Evolutionary conservation across 208 protist genomes (phyloP).

Genomic region (Trypanosomatidae sp.): DNA sequence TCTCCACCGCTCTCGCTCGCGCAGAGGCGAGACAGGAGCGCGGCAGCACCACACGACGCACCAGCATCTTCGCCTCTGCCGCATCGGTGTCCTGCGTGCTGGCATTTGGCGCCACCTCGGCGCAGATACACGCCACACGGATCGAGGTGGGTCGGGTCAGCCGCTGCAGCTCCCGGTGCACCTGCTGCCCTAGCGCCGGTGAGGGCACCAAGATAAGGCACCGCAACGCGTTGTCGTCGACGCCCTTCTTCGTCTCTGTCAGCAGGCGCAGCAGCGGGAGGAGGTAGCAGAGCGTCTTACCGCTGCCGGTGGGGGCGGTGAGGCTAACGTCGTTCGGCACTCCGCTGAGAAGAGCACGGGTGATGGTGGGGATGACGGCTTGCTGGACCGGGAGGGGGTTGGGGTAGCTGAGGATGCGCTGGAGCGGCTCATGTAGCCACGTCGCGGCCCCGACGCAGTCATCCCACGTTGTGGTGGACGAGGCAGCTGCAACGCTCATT

Average conservation of each 20-base stretch:
- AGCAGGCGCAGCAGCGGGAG: constrained; percentile 75
- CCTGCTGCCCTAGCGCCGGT: constrained; percentile 77
- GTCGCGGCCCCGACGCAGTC: constrained; percentile 14
- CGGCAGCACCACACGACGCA: constrained; percentile 41
- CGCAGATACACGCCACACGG: constrained; percentile 55
- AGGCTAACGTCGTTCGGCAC: constrained; percentile 89
- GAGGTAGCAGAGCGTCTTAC: constrained; percentile 91
- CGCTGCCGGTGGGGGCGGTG: constrained; percentile 88
- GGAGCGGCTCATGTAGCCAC: constrained; percentile 67
- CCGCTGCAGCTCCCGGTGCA: constrained; percentile 59
- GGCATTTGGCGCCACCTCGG: constrained; percentile 9
- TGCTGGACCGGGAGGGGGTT: constrained; percentile 81
- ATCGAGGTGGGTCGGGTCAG: constrained; percentile 77
- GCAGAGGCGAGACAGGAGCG: background rate
- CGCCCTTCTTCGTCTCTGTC: constrained; percentile 51
- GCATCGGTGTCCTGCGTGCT: background rate
- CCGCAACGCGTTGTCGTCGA: constrained; percentile 65
- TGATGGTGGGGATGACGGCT: constrained; percentile 69
- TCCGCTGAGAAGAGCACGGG: constrained; percentile 57
- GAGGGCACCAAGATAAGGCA: constrained; percentile 82
- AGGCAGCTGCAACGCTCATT: too few species aligned
- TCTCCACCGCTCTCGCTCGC: background rate
- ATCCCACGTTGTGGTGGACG: constrained; percentile 32
- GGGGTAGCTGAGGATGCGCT: constrained; percentile 53
- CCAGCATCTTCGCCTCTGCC: constrained; percentile 50